Conservation (phyloP, 306 rosid genomes). For the Prunus dulcis region DNA sequence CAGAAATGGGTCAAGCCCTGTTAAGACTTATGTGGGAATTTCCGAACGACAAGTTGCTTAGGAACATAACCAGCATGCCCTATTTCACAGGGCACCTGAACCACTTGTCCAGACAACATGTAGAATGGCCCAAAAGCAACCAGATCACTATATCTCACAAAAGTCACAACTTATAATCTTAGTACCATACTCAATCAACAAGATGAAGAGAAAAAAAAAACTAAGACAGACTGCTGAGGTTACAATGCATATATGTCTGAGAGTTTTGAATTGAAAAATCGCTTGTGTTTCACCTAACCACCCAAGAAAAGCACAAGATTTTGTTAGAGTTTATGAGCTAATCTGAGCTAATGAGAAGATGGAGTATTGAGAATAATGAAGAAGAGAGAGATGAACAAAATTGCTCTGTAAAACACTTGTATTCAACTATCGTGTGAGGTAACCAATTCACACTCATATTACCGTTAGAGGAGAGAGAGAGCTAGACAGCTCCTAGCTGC, state of each 20-base stretch:
- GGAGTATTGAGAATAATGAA: too few relatives aligned
- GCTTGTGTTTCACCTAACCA: constrained; percentile 30
- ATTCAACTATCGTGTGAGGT: too few relatives aligned
- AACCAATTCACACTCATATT: too few relatives aligned
- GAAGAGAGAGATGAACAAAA: too few relatives aligned
- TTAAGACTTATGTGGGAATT: neutral
- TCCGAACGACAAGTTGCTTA: neutral
- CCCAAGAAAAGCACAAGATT: neutral
- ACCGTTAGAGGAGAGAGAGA: too few relatives aligned
- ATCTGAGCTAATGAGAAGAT: too few relatives aligned
- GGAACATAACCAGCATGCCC: neutral
- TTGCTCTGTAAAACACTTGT: too few relatives aligned
- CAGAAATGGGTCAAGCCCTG: neutral
- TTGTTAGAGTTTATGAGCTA: too few relatives aligned
- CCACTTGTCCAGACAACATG: neutral
- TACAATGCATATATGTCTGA: constrained; percentile 48
- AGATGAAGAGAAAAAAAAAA: constrained; percentile 5
- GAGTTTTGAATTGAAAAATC: constrained; percentile 21
- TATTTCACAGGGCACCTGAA: neutral
- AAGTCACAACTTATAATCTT: neutral
- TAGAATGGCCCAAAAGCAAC: neutral
- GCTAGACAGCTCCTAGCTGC: too few relatives aligned
- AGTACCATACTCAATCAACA: neutral
- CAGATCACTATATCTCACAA: too few relatives aligned
- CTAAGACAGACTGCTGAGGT: constrained; percentile 44